A percentile compares a stretch with the other conserved stretches of the same genome.
Evolutionary conservation across 2,329 filamentous ascomycete genomes (phyloP).

Genomic region (Fusarium ambrosium): DNA sequence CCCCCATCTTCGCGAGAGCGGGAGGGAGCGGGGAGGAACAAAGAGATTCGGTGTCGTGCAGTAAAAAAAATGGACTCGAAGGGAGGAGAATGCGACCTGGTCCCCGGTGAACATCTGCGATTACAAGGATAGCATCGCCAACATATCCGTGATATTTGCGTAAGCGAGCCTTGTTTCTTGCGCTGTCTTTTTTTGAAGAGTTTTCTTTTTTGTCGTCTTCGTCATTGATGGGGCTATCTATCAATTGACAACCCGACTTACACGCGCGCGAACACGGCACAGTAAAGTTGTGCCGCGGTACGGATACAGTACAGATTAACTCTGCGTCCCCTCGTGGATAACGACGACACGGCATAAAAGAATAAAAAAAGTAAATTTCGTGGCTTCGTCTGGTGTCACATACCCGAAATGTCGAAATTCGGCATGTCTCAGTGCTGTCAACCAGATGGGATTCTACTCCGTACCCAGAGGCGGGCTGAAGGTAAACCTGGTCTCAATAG

Average conservation of each 20-base stretch:
- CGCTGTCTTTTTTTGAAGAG: neutral
- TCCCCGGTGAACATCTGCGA: slow-evolving; percentile 29
- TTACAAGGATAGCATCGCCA: slow-evolving; percentile 26
- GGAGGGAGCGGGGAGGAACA: neutral
- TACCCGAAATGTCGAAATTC: slow-evolving; percentile 23
- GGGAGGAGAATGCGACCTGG: slow-evolving; percentile 9
- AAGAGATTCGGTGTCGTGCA: slow-evolving; percentile 14
- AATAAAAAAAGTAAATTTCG: slow-evolving; percentile 6
- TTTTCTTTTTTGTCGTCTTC: neutral
- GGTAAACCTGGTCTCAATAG: slow-evolving; percentile 3
- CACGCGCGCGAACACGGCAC: neutral
- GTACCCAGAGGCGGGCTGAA: slow-evolving; percentile 30
- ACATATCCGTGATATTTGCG: slow-evolving; percentile 33
- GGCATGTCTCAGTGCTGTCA: slow-evolving; percentile 23
- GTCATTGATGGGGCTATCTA: neutral
- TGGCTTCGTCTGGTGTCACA: slow-evolving; percentile 9
- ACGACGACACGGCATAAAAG: neutral
- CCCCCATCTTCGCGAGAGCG: neutral
- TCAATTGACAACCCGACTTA: neutral
- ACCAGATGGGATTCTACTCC: slow-evolving; percentile 26
- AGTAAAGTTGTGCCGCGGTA: neutral
- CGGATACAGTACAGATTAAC: neutral
- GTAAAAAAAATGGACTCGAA: neutral
- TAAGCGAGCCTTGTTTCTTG: slow-evolving; percentile 8
- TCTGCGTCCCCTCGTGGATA: neutral